Conservation (phyloP, 2,329 filamentous ascomycete genomes). For the Fusarium sp. region DNA sequence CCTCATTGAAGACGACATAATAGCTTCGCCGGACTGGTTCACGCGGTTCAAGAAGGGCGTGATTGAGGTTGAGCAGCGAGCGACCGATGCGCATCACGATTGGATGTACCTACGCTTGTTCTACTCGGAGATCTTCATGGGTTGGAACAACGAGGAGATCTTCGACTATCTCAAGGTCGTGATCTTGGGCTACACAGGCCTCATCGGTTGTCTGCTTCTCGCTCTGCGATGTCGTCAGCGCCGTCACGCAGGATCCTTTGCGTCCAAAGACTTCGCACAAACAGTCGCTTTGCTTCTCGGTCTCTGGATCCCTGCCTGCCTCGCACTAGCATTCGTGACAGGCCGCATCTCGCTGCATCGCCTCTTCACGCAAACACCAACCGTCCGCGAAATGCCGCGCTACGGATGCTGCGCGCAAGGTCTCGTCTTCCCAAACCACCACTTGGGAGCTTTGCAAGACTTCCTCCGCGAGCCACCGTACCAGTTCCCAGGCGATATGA, state of each 20-base stretch:
- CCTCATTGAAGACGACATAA: constrained; percentile 53
- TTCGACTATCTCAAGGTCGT: constrained; percentile 45
- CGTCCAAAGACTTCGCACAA: constrained; percentile 39
- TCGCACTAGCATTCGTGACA: constrained; percentile 47
- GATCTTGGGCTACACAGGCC: constrained; percentile 41
- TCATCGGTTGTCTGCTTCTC: constrained; percentile 29
- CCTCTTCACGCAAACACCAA: constrained; percentile 35
- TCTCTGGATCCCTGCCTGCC: constrained; percentile 49
- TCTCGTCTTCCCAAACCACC: constrained; percentile 49
- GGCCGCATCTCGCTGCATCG: constrained; percentile 46
- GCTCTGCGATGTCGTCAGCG: constrained; percentile 18
- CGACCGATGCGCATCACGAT: constrained; percentile 31
- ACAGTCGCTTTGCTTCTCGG: constrained; percentile 43
- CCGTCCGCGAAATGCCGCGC: constrained; percentile 51
- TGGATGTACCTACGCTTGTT: constrained; percentile 55
- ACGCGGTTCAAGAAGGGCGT: constrained; percentile 45
- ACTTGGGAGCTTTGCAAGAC: constrained; percentile 45
- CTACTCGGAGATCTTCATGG: constrained; percentile 53
- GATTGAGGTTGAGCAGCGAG: constrained; percentile 42
- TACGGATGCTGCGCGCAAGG: constrained; percentile 56
- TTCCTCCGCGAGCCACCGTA: constrained; percentile 48
- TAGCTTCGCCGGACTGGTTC: constrained; percentile 52
- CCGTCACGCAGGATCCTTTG: constrained; percentile 12
- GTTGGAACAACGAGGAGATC: constrained; percentile 53
- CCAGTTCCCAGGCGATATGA: constrained; percentile 51